Evolutionary conservation across 2,329 filamentous ascomycete species (phyloP).

Genomic region (Hypoxylon sp.): DNA sequence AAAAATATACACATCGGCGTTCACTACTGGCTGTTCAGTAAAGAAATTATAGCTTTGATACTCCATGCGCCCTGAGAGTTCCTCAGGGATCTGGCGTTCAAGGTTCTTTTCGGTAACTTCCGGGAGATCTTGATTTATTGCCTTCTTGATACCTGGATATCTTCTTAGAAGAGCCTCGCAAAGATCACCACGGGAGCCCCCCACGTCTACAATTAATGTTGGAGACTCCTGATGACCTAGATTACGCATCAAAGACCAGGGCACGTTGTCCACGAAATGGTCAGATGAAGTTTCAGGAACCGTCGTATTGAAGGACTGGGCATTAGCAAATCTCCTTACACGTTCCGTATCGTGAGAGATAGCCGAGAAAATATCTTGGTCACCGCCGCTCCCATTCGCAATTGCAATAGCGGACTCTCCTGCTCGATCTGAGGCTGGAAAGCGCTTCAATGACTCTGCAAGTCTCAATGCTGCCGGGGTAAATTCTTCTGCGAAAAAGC

Average conservation of each 20-base stretch:
- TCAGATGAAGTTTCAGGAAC: neutral
- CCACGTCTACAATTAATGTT: neutral
- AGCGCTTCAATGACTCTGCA: neutral
- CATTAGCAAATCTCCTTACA: neutral
- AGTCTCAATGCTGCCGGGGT: neutral
- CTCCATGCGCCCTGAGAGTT: neutral
- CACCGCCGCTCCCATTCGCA: neutral
- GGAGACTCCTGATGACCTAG: neutral
- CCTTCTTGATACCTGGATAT: neutral
- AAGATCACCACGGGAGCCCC: neutral
- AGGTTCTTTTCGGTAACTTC: slow-evolving; percentile 1
- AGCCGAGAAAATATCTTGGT: slow-evolving; percentile 1
- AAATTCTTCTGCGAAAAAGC: neutral
- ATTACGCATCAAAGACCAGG: neutral
- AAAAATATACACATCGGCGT: slow-evolving; percentile 3
- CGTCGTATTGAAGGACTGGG: slow-evolving; percentile 1
- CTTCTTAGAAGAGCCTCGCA: neutral
- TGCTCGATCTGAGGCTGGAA: neutral
- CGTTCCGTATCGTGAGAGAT: neutral
- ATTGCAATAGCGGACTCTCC: neutral
- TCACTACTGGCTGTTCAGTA: neutral
- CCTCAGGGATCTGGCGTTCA: neutral
- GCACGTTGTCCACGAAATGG: neutral
- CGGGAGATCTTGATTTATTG: neutral
- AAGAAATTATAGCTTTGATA: slow-evolving; percentile 3